Evolutionary conservation across 306 rosid species (phyloP).

Genomic region (Psophocarpus tetragonolobus): DNA sequence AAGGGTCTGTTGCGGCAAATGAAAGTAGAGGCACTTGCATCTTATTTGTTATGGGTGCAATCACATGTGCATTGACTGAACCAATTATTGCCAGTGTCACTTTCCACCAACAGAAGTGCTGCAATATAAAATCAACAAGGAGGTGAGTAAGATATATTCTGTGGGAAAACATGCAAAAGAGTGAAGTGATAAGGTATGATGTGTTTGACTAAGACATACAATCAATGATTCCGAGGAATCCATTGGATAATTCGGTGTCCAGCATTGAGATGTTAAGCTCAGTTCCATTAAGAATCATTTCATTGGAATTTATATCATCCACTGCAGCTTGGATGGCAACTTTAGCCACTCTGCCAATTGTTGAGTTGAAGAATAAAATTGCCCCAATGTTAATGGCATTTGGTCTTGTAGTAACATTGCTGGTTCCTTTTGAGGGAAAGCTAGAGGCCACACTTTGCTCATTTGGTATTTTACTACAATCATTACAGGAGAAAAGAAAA

Average conservation of each 20-base stretch:
- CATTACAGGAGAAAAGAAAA: background rate
- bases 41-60: slow-evolving; percentile 54
- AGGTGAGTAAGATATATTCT: background rate
- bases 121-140: background rate
- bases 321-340: slow-evolving; percentile 54
- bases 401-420: slow-evolving; percentile 28
- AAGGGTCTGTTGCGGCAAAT: slow-evolving; percentile 71
- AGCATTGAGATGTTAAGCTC: slow-evolving; percentile 41
- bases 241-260: slow-evolving; percentile 44
- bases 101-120: slow-evolving; percentile 55
- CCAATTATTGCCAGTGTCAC: slow-evolving; percentile 60
- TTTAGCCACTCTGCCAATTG: slow-evolving; percentile 54
- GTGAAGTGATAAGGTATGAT: background rate
- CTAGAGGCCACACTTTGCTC: slow-evolving; percentile 42
- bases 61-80: slow-evolving; percentile 51
- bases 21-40: slow-evolving; percentile 54
- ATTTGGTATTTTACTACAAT: slow-evolving; percentile 26
- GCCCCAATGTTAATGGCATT: slow-evolving; percentile 50
- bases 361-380: slow-evolving; percentile 50
- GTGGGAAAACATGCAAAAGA: background rate
- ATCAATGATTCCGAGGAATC: slow-evolving; percentile 57
- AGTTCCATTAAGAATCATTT: slow-evolving; percentile 45
- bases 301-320: slow-evolving; percentile 52
- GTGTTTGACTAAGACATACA: slow-evolving; percentile 33
- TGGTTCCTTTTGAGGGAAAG: slow-evolving; percentile 11